Evolutionary conservation across 768 basidiomycete genomes (phyloP).

Genomic region (Rubroboletus satanas): DNA sequence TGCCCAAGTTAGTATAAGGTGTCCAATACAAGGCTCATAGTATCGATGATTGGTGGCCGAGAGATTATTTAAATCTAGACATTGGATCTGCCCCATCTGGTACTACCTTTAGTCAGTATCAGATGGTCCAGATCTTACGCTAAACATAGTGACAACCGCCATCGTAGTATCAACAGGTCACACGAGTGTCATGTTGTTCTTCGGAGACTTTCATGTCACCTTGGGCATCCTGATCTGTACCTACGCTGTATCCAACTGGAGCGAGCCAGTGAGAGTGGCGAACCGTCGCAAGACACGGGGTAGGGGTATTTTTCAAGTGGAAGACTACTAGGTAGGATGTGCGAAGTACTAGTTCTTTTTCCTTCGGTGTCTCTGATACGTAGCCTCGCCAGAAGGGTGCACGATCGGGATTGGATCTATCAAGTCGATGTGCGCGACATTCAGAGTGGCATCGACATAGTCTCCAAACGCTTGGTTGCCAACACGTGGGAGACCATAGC

Average conservation of each 20-base stretch:
- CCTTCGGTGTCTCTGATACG: too few species aligned
- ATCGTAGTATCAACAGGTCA: neutral
- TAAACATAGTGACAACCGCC: neutral
- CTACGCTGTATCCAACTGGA: neutral
- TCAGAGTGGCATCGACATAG: too few species aligned
- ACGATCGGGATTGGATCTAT: too few species aligned
- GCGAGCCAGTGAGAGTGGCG: neutral
- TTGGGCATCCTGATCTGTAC: neutral
- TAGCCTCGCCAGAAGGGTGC: too few species aligned
- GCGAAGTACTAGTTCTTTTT: too few species aligned
- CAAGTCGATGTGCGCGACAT: too few species aligned
- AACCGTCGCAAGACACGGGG: neutral
- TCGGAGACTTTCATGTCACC: neutral
- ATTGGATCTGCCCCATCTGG: too few species aligned
- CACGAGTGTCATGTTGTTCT: neutral
- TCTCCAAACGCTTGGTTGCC: too few species aligned
- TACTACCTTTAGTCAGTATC: too few species aligned
- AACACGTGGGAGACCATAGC: too few species aligned
- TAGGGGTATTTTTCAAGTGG: neutral
- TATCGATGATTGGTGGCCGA: too few species aligned
- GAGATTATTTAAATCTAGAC: too few species aligned
- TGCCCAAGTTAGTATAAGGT: neutral
- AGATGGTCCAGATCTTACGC: neutral
- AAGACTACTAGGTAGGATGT: neutral
- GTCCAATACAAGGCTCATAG: neutral